Base-by-base conservation (phyloP, 129 eudicot species). In the Deinandra increscens region DNA sequence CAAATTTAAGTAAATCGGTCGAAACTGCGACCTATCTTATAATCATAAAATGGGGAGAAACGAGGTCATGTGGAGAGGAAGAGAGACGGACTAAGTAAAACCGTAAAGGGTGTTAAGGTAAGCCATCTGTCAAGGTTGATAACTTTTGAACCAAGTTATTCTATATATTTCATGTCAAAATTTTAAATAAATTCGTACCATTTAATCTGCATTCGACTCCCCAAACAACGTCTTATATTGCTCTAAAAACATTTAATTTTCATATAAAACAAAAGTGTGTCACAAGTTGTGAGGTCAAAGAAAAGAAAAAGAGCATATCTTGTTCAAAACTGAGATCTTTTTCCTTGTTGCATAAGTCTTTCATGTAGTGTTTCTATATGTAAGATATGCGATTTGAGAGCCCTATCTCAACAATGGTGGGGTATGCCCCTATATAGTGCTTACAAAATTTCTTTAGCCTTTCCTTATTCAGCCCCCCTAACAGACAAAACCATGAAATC, bases 51-150 rank as follows among this genome's bases (percentile, higher is more conserved):
- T 50, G 56, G 3, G 17, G 29, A 15, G 5, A 53, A 11, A 12
- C 7, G 9, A 55, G 75, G 29, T 22, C 11, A 41, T 2, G 49
- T 19, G 5, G 12, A 18, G 10, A 66, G 8, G 38, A 19, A 14
- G 71, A 14, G 23, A 44, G 42, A 66, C 9, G 8, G 43, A 9
- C 18, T 58, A 45, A 66, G 48, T 34, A 68, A 48, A 68, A 17
- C 39, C 33, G 9, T 46, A n/a, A 14, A 66, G 59, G 22, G 6
- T 1, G 36, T 65, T 46, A 49, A 51, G 7, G 59, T 22, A 22
- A 22, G 6, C 6, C 33, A 54, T 54, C 29, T 10, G 60, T 18
- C 59, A 51, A 19, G 59, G 8, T 51, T 51, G 26, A 6, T 51
- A 51, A 20, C 2, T 19, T 51, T 19, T 18, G 29, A 51, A 46